Conservation (phyloP, 345 rosid species). For the Citrus sp. region DNA sequence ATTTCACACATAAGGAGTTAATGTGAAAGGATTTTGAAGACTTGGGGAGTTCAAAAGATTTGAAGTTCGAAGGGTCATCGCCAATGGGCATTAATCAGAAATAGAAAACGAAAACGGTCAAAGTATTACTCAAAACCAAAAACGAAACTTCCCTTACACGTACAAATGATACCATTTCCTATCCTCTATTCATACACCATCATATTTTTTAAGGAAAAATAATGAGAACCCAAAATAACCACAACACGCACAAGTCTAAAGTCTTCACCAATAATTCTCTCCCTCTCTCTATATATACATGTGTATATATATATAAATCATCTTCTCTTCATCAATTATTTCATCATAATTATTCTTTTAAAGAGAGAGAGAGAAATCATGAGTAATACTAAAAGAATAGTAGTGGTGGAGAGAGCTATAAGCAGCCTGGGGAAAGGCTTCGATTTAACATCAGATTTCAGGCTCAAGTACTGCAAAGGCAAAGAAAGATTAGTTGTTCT, state of each 20-base stretch:
- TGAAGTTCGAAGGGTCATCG: not conserved
- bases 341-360: not conserved
- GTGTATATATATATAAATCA: no score
- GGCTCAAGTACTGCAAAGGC: conserved; percentile 81
- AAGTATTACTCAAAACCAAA: not conserved
- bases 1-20: no score
- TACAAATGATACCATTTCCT: not conserved
- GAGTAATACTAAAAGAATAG: conserved; percentile 6
- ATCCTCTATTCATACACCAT: not conserved
- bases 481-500: conserved; percentile 55
- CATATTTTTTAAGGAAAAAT: no score
- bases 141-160: not conserved
- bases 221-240: not conserved
- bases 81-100: no score
- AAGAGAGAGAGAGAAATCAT: conserved; percentile 12
- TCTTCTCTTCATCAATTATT: not conserved
- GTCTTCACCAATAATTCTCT: no score
- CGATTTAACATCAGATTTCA: conserved; percentile 78
- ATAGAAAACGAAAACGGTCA: not conserved
- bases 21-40: not conserved
- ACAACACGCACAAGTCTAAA: no score
- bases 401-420: conserved; percentile 47
- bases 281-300: no score
- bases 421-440: conserved; percentile 82
- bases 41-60: not conserved